Conservation (phyloP, 768 basidiomycete species). For the Mycena vulgaris region DNA sequence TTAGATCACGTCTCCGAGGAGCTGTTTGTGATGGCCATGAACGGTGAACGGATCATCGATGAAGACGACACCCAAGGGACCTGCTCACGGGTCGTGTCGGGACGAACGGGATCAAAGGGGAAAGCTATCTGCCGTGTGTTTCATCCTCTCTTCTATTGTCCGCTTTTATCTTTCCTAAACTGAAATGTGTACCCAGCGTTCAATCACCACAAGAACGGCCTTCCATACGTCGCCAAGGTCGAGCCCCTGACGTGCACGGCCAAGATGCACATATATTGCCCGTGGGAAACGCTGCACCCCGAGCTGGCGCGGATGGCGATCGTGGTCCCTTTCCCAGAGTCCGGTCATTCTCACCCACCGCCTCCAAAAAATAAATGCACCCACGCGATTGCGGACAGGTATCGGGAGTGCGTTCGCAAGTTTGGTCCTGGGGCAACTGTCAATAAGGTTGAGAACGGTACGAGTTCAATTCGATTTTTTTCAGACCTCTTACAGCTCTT, state of each 20-base stretch:
- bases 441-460: conserved; percentile 25
- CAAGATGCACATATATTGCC: conserved; percentile 12
- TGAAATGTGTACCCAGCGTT: conserved; percentile 4
- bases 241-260: conserved; percentile 9
- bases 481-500: neutral
- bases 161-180: neutral
- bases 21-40: conserved; percentile 22
- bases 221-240: conserved; percentile 4
- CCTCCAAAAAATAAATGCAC: conserved; percentile 17
- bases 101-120: conserved; percentile 20
- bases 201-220: conserved; percentile 18
- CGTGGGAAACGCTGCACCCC: conserved; percentile 6
- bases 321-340: conserved; percentile 6
- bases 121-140: conserved; percentile 2
- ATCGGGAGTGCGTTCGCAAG: conserved; percentile 24
- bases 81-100: conserved; percentile 20
- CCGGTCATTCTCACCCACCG: conserved; percentile 16
- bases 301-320: conserved; percentile 19
- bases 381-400: conserved; percentile 7
- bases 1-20: conserved; percentile 24
- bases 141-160: neutral
- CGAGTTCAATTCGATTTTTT: neutral
- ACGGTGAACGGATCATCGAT: conserved; percentile 18
- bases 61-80: conserved; percentile 15
- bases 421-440: conserved; percentile 17